Percentiles rank a stretch among this genome's conserved stretches.
phyloP scores from a whole-genome alignment of 495 filamentous ascomycete species.

The Aspergillus asperescens region DNA sequence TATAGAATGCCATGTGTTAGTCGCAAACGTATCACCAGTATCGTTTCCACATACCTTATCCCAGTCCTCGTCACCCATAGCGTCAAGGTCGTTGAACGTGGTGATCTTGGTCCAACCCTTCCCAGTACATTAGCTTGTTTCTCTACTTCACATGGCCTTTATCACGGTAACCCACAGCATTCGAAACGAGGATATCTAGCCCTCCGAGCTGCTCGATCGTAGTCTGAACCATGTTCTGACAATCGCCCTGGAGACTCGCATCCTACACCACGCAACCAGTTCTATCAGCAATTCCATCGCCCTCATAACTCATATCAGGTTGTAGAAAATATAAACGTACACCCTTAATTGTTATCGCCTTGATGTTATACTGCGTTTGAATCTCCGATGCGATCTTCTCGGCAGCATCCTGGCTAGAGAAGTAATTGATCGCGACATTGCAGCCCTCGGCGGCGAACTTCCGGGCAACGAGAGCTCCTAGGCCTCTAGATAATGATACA shows the following conservation, averaged over 20 bases:
- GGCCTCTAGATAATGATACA: conserved; percentile 45
- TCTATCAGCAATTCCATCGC: not conserved
- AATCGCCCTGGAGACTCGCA: conserved; percentile 51
- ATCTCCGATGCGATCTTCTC: conserved; percentile 50
- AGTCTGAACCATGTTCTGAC: conserved; percentile 47
- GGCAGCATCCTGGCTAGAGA: conserved; percentile 49
- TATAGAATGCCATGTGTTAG: conserved; percentile 23
- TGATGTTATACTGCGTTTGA: conserved; percentile 47
- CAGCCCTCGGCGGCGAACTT: conserved; percentile 63
- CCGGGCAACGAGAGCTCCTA: conserved; percentile 56
- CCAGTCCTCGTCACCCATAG: conserved; percentile 62
- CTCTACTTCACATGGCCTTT: not conserved
- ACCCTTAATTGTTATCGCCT: conserved; percentile 52
- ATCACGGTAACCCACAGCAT: conserved; percentile 51
- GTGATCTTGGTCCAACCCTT: conserved; percentile 66
- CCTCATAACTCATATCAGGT: not conserved
- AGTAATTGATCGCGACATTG: conserved; percentile 69
- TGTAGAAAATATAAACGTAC: conserved; percentile 36
- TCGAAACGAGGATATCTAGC: conserved; percentile 64
- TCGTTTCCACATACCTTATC: conserved; percentile 47
- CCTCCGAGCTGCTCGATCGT: conserved; percentile 57
- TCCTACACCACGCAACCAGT: conserved; percentile 45
- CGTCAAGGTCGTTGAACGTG: conserved; percentile 57
- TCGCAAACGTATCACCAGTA: not conserved
- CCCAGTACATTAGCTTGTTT: not conserved